Evolutionary conservation across 2,329 filamentous ascomycete genomes (phyloP), one percentile per base, ranked within the genome.

Genomic region (Arthrinium puccinioides): DNA sequence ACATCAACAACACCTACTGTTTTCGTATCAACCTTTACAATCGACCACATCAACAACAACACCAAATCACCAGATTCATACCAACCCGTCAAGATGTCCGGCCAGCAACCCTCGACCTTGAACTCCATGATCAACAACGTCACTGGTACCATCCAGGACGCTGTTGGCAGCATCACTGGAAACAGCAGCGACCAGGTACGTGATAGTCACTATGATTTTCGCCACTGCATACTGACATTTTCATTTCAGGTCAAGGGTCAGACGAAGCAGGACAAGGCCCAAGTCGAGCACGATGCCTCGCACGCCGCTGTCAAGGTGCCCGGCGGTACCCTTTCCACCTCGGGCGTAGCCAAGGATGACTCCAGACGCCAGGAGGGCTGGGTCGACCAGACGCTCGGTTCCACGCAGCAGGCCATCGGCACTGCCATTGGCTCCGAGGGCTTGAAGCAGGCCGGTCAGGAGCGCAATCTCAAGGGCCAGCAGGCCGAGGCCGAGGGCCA

Each of bases 351-450:
- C 44, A 72, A 76, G 48, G 87, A 95, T 61, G 70, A 86, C 61
- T 69, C 80, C 9, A 70, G 90, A 58, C 85, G 88, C 46, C 66
- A 72, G 16, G 58, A 76, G 14, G 89, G 90, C 29, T 72, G 73
- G 14, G 94, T 84, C 80, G 87, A 95, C 67, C 89, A 96, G 66
- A 94, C 87, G 5, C 55, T 89, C n/a, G 90, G 89, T 36, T 76
- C 83, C 1, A 81, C 81, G 29, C 96, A 96, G 69, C 87, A 96
- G 59, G 69, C 80, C 5, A 45, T 92, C 1, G 90, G 90, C 40
- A 80, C 81, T 14, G 51, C 90, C 5, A 48, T 90, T 19, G 90
- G 89, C 42, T 37, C 33, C 28, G 37, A 38, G 73, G 72, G 69
- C 23, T 62, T 96, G 37, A 90, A 89, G 68, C 70, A 77, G 32